Conservation (phyloP, 306 rosid species). For the Cucumis melo region DNA sequence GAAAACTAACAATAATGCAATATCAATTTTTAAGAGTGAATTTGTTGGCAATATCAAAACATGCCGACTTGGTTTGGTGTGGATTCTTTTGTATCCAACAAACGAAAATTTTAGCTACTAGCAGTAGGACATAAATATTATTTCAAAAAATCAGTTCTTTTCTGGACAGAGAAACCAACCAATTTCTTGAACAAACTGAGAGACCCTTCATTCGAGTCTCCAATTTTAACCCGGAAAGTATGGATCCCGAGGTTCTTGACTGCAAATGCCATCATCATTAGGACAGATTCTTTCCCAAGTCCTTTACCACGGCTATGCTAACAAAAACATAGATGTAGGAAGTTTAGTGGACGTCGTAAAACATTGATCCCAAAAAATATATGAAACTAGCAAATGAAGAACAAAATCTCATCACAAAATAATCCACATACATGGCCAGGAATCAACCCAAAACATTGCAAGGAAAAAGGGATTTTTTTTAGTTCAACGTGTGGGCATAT, state of each 20-base stretch:
- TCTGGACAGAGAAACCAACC: slow-evolving; percentile 31
- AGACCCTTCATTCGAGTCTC: slow-evolving; percentile 71
- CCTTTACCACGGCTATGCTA: slow-evolving; percentile 82
- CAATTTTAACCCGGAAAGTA: slow-evolving; percentile 58
- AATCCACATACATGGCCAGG: background rate
- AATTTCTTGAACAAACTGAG: slow-evolving; percentile 57
- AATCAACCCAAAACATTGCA: background rate
- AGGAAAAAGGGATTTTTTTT: background rate
- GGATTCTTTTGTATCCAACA: background rate
- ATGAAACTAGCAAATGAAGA: background rate
- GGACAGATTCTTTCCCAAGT: slow-evolving; percentile 62
- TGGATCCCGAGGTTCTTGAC: slow-evolving; percentile 50
- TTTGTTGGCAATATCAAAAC: background rate
- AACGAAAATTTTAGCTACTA: background rate
- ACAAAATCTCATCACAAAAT: background rate
- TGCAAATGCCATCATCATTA: slow-evolving; percentile 80
- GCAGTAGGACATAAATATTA: background rate
- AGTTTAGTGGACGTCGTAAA: background rate
- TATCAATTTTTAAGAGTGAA: background rate
- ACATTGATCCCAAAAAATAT: background rate
- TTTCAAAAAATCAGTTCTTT: background rate
- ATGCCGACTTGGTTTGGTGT: background rate
- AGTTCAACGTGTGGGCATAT: no score
- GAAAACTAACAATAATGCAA: background rate
- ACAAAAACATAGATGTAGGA: slow-evolving; percentile 25